Base-by-base conservation (phyloP, 75 land plant genomes). In the Larix kaempferi region DNA sequence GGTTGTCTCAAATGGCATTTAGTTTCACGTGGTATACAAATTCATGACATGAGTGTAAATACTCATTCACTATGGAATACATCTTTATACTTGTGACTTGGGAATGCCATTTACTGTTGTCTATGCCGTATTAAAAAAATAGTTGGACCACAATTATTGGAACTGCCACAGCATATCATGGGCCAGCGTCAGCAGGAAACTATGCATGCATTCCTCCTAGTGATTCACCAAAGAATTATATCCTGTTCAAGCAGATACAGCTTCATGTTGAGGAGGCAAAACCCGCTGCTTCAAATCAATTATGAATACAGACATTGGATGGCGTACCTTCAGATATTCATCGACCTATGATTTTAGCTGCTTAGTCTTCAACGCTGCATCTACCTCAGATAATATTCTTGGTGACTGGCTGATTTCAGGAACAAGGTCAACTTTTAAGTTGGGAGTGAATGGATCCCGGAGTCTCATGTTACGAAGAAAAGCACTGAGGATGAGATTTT, bases 391-490 rank as follows among this genome's bases (percentile, higher is more conserved):
- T 15, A 96, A 89, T 69, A 96, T 92, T 2, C 86, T 84, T 57
- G 99, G 99, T 15, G 99, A 64, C 44, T 91, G 95, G 44, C 75
- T 83, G 57, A 96, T 96, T 85, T 96, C 99, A 35, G 89, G 88
- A 29, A 96, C 89, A 71, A 96, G 81, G 84, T 96, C 99, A 72
- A 96, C 99, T 98, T 94, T 96, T 59, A 96, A 75, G 74, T 96
- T 96, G 27, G 98, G 99, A 73, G 99, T 96, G 52, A 93, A 94
- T 52, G 99, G 99, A 85, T 96, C 99, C 23, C 98, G 99, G 5
- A 96, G 92, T 62, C 98, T 88, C 99, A 96, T 96, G 77, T 94
- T 94, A 27, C 95, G 89, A 13, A 98, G 99, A 85, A 94, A 96
- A 27, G 99, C 99, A 86, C 98, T 96, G 14, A 96, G 98, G 35